Evolutionary conservation across 129 eudicot species (phyloP), one percentile per base, ranked within the genome.

Genomic region (Gnaphalium uliginosum): DNA sequence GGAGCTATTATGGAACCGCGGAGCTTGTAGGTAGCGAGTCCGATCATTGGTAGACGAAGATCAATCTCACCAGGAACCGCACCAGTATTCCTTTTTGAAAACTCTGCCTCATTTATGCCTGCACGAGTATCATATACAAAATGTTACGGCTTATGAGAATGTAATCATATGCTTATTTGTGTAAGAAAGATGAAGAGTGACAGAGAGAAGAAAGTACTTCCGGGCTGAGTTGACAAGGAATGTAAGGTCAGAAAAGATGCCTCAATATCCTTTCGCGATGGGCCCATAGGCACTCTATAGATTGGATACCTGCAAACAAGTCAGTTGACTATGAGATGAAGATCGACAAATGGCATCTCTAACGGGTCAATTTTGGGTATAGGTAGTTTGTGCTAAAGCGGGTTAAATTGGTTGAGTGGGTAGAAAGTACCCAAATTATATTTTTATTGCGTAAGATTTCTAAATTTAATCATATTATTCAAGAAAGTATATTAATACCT

Each of bases 171-270:
- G 53, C 41, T 7, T 33, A n/a, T 21, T 26, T 41, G 14, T 29
- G 33, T 32, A 46, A 21, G 17, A 68, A 62, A 66, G 30, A 65
- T 63, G 70, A 65, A 63, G 66, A 68, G 76, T 75, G 53, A 66
- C 51, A 7, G 68, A 37, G 27, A 58, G 39, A 74, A 53, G 41
- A 22, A 46, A 17, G 51, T 83, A 86, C 95, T 58, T 82, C 66
- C 82, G n/a, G 76, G 72, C 18, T 70, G 83, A 21, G 93, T 85
- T 19, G 96, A 89, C 77, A 92, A 72, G 22, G 80, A 67, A 82
- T 92, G 93, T 25, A 89, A 75, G 15, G 91, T 87, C 68, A 92
- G 76, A 73, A 87, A 89, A 19, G 87, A 85, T 19, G 97, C 89
- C 26, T 92, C 89, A 37, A 87, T 60, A 70, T 83, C 87, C 74